Conservation (phyloP, 768 basidiomycete species). For the Phallus indusiatus region DNA sequence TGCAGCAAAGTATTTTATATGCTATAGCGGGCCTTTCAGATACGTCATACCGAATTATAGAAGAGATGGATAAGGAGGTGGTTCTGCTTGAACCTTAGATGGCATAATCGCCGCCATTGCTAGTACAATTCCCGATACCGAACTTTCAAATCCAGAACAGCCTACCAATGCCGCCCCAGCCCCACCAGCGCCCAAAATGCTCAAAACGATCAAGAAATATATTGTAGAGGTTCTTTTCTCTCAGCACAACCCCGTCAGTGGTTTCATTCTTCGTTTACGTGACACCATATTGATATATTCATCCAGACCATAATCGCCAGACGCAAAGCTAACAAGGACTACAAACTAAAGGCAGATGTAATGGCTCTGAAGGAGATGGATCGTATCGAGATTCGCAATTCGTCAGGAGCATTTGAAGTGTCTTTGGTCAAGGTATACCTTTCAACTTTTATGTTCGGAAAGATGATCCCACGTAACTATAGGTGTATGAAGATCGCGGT, state of each 20-base stretch:
- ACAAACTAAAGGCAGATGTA: slow-evolving; percentile 62
- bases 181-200: slow-evolving; percentile 23
- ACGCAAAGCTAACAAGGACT: slow-evolving; percentile 66
- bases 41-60: slow-evolving; percentile 51
- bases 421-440: slow-evolving; percentile 38
- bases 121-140: slow-evolving; percentile 19
- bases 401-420: slow-evolving; percentile 80
- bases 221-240: slow-evolving; percentile 73
- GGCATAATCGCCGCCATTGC: slow-evolving; percentile 10
- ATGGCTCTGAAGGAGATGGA: slow-evolving; percentile 59
- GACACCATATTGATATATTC: background rate
- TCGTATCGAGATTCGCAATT: slow-evolving; percentile 77
- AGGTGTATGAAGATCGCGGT: slow-evolving; percentile 57
- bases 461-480: background rate
- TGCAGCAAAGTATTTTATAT: slow-evolving; percentile 90
- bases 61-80: slow-evolving; percentile 75
- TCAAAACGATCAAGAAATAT: slow-evolving; percentile 65
- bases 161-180: slow-evolving; percentile 12
- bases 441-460: background rate
- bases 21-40: slow-evolving; percentile 43
- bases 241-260: slow-evolving; percentile 83
- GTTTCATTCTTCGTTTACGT: background rate
- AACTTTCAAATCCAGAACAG: slow-evolving; percentile 14
- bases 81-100: slow-evolving; percentile 42
- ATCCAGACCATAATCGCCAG: slow-evolving; percentile 63